These are phyloP conservation scores for Pinus taeda DNA, from an alignment of 75 land plant genomes.

Conservation along the genomic window DNA sequence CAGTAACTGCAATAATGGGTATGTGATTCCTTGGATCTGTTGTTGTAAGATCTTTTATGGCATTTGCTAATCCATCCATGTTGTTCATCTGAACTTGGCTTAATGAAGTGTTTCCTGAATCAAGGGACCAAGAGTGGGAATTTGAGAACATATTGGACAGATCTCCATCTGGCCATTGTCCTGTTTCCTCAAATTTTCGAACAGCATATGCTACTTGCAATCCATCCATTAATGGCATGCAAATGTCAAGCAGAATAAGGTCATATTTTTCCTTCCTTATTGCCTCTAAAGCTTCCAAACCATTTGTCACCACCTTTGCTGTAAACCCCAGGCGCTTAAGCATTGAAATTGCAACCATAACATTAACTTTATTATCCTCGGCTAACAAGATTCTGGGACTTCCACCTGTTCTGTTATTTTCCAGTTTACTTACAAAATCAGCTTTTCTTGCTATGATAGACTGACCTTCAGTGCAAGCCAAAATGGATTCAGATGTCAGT, in stretches of 20 bases:
- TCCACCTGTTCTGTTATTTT: not conserved
- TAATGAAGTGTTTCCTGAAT: slow-evolving; percentile 2
- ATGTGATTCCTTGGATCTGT: not conserved
- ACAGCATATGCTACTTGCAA: slow-evolving; percentile 28
- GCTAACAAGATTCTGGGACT: slow-evolving; percentile 27
- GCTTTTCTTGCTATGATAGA: not conserved
- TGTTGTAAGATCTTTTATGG: not conserved
- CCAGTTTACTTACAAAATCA: not conserved
- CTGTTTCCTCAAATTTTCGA: slow-evolving; percentile 22
- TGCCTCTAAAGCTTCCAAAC: slow-evolving; percentile 25
- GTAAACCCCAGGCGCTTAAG: slow-evolving; percentile 30
- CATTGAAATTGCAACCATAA: slow-evolving; percentile 32
- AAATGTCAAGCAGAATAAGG: slow-evolving; percentile 23
- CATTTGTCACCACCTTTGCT: slow-evolving; percentile 26
- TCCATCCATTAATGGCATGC: slow-evolving; percentile 36
- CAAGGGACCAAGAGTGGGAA: not conserved
- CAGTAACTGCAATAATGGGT: slow-evolving; percentile 17
- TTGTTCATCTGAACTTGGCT: not conserved
- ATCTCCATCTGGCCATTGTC: slow-evolving; percentile 19
- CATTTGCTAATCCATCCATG: slow-evolving; percentile 4
- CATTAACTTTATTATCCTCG: slow-evolving; percentile 32
- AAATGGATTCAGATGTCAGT: not conserved
- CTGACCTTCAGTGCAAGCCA: not conserved
- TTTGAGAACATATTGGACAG: slow-evolving; percentile 7
- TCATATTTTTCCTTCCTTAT: slow-evolving; percentile 24